Evolutionary conservation across 768 basidiomycete species (phyloP).

Genomic region (Amanita muscaria): DNA sequence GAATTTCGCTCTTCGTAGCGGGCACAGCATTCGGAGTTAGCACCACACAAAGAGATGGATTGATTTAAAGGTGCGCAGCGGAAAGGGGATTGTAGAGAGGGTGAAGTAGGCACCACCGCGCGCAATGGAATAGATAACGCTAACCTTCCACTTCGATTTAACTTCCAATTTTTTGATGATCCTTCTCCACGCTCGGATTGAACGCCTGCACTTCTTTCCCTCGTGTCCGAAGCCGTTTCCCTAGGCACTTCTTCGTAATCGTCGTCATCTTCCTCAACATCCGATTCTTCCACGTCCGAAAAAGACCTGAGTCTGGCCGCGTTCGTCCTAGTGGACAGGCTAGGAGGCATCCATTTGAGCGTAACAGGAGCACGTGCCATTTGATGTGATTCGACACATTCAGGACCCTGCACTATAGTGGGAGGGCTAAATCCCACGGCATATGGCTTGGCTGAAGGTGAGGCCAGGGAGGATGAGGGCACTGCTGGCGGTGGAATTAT

Average conservation of each 20-base stretch:
- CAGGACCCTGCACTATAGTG: constrained; percentile 19
- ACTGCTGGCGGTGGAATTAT: constrained; percentile 22
- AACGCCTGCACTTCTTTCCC: constrained; percentile 5
- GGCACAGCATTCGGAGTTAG: constrained; percentile 11
- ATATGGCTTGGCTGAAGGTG: constrained; percentile 17
- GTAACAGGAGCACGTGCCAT: constrained; percentile 17
- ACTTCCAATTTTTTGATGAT: neutral
- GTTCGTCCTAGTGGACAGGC: constrained; percentile 23
- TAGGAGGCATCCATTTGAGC: constrained; percentile 36
- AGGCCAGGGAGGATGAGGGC: constrained; percentile 2
- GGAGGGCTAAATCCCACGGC: constrained; percentile 32
- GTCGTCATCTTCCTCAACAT: constrained; percentile 12
- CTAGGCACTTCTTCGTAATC: constrained; percentile 3
- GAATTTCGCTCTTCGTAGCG: constrained; percentile 25
- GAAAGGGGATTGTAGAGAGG: constrained; percentile 3
- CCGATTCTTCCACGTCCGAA: constrained; percentile 18
- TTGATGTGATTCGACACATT: constrained; percentile 8
- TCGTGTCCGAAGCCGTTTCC: constrained; percentile 6
- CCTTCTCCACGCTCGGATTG: neutral
- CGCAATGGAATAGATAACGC: constrained; percentile 19
- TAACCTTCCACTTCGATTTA: constrained; percentile 10
- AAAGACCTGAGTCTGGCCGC: constrained; percentile 16
- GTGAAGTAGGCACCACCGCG: constrained; percentile 18
- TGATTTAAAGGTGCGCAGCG: constrained; percentile 2
- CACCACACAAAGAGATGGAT: neutral